Base-by-base conservation (phyloP, 225 moss, liverwort and hornwort species). In the Bryoerythrophyllum caledonicum region DNA sequence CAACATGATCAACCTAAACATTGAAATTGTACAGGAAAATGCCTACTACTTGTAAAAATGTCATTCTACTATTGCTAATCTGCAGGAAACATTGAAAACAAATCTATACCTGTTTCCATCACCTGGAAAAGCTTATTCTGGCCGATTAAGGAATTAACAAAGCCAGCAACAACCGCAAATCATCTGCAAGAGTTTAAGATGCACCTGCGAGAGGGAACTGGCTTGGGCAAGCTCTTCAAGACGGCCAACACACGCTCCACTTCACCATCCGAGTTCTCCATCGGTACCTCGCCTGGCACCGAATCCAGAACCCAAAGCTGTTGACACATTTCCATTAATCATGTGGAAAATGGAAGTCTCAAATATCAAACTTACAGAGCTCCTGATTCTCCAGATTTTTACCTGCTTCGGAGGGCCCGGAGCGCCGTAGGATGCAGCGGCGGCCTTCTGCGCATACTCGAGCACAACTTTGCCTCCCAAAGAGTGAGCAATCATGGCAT, bases 251-350 rank as follows among this genome's bases (percentile, higher is more conserved):
- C 94, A 30, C 82, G 86, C 87, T 97, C 96, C 65, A 94, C 91
- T 73, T 94, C 96, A 52, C 81, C 74, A 61, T 86, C 83, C 37
- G 88, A 87, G 65, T 84, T 80, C 57, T 87, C 82, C 82, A 81
- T 75, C 4, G 86, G 86, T 68, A 94, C 83, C 72, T 87, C 82
- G 82, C 96, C 94, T 71, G 77, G 89, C 54, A 91, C 81, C 79
- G 96, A 92, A 87, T 97, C 96, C 82, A 97, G 80, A 84, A 97
- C 78, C 96, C 92, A 94, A 74, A 97, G 92, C 96, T 96, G 96
- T 90, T 82, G 81, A 84, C 86, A 76, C 76, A 74, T 82, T 91
- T 83, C 74, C 66, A 71, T 90, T 83, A 82, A 90, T 82, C 77
- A 71, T 78, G 76, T 19, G 79, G 71, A 79, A 61, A 54, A 60